These are phyloP conservation scores for Trapa bicornis DNA, from an alignment of 345 rosid genomes.

Conservation along the genomic window DNA sequence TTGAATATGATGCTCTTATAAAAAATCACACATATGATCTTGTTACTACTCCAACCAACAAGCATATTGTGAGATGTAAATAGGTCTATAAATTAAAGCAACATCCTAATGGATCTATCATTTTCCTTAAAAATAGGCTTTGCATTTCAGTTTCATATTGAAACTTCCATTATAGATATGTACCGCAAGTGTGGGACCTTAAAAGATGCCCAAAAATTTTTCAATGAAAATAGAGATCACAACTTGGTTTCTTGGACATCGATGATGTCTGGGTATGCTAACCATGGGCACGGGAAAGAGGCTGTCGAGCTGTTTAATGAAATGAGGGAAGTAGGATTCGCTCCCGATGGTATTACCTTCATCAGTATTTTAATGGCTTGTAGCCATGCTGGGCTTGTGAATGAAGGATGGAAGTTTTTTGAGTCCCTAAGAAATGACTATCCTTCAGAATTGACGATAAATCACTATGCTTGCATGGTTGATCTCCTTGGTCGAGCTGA, in stretches of 20 bases:
- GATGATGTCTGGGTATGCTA: conserved; percentile 1
- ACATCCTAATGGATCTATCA: too few species aligned
- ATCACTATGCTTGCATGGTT: conserved; percentile 11
- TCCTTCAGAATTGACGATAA: not conserved
- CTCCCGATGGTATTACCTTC: conserved; percentile 10
- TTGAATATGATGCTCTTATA: too few species aligned
- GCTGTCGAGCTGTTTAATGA: conserved; percentile 2
- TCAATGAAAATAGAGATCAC: not conserved
- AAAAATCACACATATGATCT: too few species aligned
- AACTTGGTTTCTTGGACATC: conserved; percentile 1
- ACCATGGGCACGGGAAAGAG: not conserved
- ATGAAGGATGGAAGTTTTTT: conserved; percentile 9
- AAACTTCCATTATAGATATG: not conserved
- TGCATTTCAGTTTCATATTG: not conserved
- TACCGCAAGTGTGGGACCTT: conserved; percentile 7
- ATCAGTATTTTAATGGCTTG: conserved; percentile 10
- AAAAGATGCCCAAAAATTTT: conserved; percentile 1
- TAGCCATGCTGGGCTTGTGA: conserved; percentile 13
- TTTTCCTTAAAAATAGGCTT: conserved; percentile 5
- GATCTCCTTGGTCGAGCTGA: conserved; percentile 13
- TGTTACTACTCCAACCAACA: too few species aligned
- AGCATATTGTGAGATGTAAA: too few species aligned
- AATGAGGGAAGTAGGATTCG: conserved; percentile 1
- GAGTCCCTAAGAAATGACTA: conserved; percentile 5
- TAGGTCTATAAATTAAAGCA: too few species aligned